phyloP scores from a whole-genome alignment of 2,329 filamentous ascomycete species.

The Knufia petricola region DNA sequence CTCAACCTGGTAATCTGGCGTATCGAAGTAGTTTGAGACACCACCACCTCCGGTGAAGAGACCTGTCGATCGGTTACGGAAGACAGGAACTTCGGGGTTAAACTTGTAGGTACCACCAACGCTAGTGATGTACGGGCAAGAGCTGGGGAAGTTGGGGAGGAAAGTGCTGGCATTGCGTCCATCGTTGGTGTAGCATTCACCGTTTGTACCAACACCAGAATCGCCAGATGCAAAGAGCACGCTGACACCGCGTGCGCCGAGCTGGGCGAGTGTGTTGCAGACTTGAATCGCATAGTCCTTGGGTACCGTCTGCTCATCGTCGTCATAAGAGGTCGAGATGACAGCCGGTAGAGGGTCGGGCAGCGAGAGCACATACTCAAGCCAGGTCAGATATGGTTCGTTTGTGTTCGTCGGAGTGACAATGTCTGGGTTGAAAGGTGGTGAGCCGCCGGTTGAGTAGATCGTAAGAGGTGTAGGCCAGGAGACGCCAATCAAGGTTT shows the following conservation, averaged over 20 bases:
- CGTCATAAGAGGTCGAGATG: constrained; percentile 57
- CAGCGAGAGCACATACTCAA: constrained; percentile 47
- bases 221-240: constrained; percentile 55
- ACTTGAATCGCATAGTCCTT: constrained; percentile 52
- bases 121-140: constrained; percentile 59
- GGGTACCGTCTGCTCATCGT: constrained; percentile 57
- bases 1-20: constrained; percentile 39
- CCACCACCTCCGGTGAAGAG: constrained; percentile 38
- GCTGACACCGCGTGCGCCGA: constrained; percentile 55
- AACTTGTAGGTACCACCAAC: constrained; percentile 50
- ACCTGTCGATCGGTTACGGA: constrained; percentile 31
- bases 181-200: constrained; percentile 50
- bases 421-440: constrained; percentile 5
- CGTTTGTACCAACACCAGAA: constrained; percentile 42
- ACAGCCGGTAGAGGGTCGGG: constrained; percentile 48
- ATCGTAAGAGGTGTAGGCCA: constrained; percentile 46
- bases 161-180: constrained; percentile 47
- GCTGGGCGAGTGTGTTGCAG: constrained; percentile 55
- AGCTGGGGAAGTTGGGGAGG: constrained; percentile 54
- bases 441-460: constrained; percentile 46
- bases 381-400: constrained; percentile 57
- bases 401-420: constrained; percentile 41
- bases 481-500: constrained; percentile 47
- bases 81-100: constrained; percentile 41
- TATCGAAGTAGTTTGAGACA: constrained; percentile 43